Conservation (phyloP, 805 yeast genomes). For the Candida boidinii region DNA sequence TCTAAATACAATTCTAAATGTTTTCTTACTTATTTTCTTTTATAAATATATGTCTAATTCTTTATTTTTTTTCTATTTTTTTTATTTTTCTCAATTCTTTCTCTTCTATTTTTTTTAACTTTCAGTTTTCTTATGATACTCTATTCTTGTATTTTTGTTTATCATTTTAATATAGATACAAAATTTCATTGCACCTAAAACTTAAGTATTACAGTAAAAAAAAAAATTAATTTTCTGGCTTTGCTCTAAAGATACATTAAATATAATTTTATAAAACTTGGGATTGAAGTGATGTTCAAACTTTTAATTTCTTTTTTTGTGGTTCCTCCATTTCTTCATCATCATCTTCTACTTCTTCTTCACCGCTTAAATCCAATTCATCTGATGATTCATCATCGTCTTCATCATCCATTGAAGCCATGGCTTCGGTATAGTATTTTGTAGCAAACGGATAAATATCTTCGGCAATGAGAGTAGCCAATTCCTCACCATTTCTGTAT, state of each 20-base stretch:
- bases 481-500: constrained; percentile 69
- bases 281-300: too few species aligned
- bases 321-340: constrained; percentile 15
- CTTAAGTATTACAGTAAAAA: too few species aligned
- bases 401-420: constrained; percentile 50
- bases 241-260: too few species aligned
- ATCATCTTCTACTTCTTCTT: constrained; percentile 30
- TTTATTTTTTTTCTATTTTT: not conserved
- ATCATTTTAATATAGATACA: too few species aligned
- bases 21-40: too few species aligned
- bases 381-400: constrained; percentile 43
- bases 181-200: too few species aligned
- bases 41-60: not conserved
- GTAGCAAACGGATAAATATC: constrained; percentile 83
- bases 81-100: not conserved
- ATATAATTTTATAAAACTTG: too few species aligned
- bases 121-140: too few species aligned
- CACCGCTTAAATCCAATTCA: constrained; percentile 45
- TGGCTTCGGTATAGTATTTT: constrained; percentile 71
- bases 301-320: constrained; percentile 3
- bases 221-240: not conserved
- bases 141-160: too few species aligned
- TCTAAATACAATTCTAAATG: too few species aligned
- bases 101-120: too few species aligned
- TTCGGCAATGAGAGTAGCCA: constrained; percentile 64